A percentile compares a stretch with the other conserved stretches of the same genome.
Evolutionary conservation across 1,139 yeast species (phyloP).

Genomic region (Kodamaea plutei): DNA sequence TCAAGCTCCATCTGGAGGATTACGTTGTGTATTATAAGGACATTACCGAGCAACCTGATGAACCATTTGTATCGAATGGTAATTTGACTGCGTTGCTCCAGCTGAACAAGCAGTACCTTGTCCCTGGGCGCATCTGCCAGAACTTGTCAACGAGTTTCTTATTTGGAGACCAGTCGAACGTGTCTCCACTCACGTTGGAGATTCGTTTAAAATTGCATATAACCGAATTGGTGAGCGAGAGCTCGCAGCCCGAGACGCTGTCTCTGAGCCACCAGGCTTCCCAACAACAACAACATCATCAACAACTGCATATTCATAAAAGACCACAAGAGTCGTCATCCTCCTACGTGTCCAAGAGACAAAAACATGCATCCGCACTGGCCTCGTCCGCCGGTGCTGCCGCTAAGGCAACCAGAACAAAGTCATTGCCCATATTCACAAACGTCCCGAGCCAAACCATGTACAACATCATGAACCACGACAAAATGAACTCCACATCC

Average conservation of each 20-base stretch:
- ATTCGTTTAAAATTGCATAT: slow-evolving; percentile 56
- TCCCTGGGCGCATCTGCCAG: slow-evolving; percentile 72
- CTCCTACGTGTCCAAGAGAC: slow-evolving; percentile 2
- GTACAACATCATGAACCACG: slow-evolving; percentile 41
- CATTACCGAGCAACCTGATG: slow-evolving; percentile 66
- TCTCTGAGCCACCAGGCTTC: slow-evolving; percentile 9
- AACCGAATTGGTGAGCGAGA: slow-evolving; percentile 18
- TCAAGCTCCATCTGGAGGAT: slow-evolving; percentile 45
- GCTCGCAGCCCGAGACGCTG: not conserved
- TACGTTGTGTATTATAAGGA: slow-evolving; percentile 72
- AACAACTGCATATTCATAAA: slow-evolving; percentile 8
- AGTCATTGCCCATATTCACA: slow-evolving; percentile 56
- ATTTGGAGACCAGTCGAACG: slow-evolving; percentile 40
- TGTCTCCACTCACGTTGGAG: slow-evolving; percentile 58
- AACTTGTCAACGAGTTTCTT: slow-evolving; percentile 53
- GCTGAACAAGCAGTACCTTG: slow-evolving; percentile 30
- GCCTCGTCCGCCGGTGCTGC: slow-evolving; percentile 13
- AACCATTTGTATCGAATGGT: slow-evolving; percentile 75
- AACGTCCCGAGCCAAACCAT: slow-evolving; percentile 39
- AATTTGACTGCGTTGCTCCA: slow-evolving; percentile 45
- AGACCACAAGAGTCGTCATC: slow-evolving; percentile 2
- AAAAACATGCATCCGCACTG: not conserved
- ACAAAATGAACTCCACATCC: slow-evolving; percentile 36
- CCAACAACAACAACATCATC: slow-evolving; percentile 13
- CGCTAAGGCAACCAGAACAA: slow-evolving; percentile 60